Conservation (phyloP, 2,329 filamentous ascomycete genomes). For the Metarhizium anisopliae region DNA sequence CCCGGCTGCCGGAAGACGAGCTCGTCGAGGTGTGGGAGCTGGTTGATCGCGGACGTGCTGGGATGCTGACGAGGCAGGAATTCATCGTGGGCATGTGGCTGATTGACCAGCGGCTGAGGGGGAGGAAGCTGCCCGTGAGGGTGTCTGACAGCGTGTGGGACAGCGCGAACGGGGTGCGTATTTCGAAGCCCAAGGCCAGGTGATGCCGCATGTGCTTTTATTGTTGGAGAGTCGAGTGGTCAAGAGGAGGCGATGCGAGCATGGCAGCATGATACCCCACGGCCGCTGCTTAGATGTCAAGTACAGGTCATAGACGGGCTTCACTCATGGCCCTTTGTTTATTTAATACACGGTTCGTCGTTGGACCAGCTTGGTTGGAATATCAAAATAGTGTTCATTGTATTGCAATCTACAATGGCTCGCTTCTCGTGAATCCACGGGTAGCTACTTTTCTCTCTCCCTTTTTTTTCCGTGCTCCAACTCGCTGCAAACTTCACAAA, state of each 20-base stretch:
- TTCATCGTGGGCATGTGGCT: constrained; percentile 82
- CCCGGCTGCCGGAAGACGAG: constrained; percentile 56
- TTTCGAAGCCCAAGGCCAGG: constrained; percentile 22
- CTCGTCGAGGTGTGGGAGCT: constrained; percentile 71
- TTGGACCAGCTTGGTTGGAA: no score
- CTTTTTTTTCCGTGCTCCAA: no score
- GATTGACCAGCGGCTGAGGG: constrained; percentile 71
- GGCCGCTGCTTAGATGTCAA: no score
- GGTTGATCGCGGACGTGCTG: constrained; percentile 49
- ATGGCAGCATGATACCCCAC: no score
- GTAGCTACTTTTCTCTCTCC: no score
- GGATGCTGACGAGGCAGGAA: constrained; percentile 55
- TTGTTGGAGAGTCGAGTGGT: not conserved
- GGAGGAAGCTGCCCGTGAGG: constrained; percentile 63
- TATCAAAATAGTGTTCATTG: no score
- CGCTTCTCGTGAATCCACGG: no score
- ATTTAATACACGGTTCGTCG: no score
- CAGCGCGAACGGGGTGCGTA: constrained; percentile 46
- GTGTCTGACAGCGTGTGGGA: constrained; percentile 70
- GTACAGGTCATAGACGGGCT: no score
- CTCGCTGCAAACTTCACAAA: not conserved
- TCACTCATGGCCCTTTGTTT: no score
- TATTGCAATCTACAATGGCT: no score
- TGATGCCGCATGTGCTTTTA: constrained; percentile 1
- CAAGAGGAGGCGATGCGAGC: no score